A percentile compares a stretch with the other conserved stretches of the same genome.
phyloP scores from a whole-genome alignment of 202 grass and related monocot genomes.

The Setaria viridis region DNA sequence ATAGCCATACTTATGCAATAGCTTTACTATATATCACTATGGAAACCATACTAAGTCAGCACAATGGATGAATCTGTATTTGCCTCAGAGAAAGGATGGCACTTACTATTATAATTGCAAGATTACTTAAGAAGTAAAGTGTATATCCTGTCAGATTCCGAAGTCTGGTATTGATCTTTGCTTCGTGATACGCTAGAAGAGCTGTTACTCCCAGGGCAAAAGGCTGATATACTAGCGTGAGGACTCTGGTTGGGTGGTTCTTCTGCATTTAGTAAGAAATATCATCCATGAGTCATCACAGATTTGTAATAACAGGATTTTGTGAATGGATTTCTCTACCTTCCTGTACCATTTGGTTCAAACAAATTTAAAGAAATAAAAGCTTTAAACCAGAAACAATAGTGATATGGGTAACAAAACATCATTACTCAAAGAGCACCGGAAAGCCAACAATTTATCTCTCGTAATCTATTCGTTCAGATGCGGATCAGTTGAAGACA shows the following conservation, averaged over 20 bases:
- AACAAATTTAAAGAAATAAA: neutral
- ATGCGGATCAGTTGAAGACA: neutral
- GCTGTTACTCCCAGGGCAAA: slow-evolving; percentile 58
- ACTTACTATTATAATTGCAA: slow-evolving; percentile 60
- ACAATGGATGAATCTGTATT: neutral
- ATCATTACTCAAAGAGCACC: neutral
- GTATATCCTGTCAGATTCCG: slow-evolving; percentile 64
- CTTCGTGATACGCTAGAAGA: slow-evolving; percentile 61
- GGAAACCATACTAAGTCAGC: neutral
- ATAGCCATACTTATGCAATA: neutral
- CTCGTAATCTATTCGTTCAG: neutral
- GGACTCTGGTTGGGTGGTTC: slow-evolving; percentile 65
- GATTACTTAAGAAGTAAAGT: slow-evolving; percentile 62
- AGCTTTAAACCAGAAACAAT: neutral
- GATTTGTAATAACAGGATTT: neutral
- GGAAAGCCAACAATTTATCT: neutral
- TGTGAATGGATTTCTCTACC: neutral
- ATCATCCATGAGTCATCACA: neutral
- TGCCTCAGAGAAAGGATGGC: neutral
- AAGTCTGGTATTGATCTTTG: slow-evolving; percentile 64
- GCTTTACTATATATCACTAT: neutral
- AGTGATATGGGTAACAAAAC: neutral
- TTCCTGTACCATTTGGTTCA: neutral
- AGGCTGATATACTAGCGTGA: slow-evolving; percentile 71
- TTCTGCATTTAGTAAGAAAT: slow-evolving; percentile 24